Base-by-base conservation (phyloP, 2,329 filamentous ascomycete species). In the Ophiosphaerella herpotricha region DNA sequence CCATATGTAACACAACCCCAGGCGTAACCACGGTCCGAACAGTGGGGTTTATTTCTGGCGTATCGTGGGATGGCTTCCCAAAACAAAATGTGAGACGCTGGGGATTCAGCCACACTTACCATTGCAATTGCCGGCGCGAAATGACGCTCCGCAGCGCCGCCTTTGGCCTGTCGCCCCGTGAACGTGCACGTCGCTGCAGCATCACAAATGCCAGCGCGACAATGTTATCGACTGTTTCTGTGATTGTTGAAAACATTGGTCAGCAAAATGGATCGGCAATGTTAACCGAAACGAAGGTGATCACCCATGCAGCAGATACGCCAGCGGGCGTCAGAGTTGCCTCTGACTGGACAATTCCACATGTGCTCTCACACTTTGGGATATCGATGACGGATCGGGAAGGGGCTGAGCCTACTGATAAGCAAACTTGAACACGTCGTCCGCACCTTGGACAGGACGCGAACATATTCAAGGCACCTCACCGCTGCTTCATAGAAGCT, bases 401-500 rank as follows among this genome's bases (percentile, higher is more conserved):
- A 48, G 43, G 46, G 42, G 14, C 31, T 51, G 23, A 41, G 77
- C 79, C 68, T 74, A 81, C 78, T 77, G 57, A 81, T 86, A 29
- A 93, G 74, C n/a, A 96, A 71, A 26, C 68, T 73, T 3, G 78
- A 67, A 6, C 78, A 72, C 2, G 88, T 89, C 57, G 82, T 83
- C 60, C 80, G 82, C 4, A 66, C 61, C 31, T 64, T 68, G 2
- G 82, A 78, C 29, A 97, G 76, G 50, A 84, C 85, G 50, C 76
- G 78, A 55, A 80, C 74, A 64, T 87, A 86, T 53, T 80, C 75
- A 58, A 85, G 82, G 71, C 82, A 82, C 75, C 93, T 95, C 75
- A 84, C 85, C 7, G 90, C 91, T 6, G 89, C 86, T 70, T 95
- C 90, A 14, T 78, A 64, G 63, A 97, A 93, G 29, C 85, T 85